These are phyloP conservation scores for Calocybe indica DNA, from an alignment of 768 basidiomycete genomes.

Conservation along the genomic window DNA sequence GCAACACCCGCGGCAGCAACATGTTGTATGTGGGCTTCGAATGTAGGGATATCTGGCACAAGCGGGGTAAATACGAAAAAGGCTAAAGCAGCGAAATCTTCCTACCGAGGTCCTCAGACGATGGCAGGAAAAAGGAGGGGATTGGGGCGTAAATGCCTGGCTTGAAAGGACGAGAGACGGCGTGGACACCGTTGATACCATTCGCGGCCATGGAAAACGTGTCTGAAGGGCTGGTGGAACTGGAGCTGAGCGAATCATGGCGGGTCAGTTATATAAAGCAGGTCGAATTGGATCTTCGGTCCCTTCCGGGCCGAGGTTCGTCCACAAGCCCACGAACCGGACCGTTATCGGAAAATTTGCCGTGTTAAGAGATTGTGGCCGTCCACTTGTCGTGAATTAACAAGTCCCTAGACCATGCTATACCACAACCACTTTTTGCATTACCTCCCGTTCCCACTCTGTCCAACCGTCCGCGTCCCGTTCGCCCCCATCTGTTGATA, in stretches of 20 bases:
- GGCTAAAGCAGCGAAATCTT: conserved; percentile 9
- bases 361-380: background rate
- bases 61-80: conserved; percentile 3
- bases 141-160: conserved; percentile 84
- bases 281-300: conserved; percentile 9
- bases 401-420: conserved; percentile 13
- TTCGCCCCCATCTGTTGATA: conserved; percentile 40
- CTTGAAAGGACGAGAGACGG: conserved; percentile 48
- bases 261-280: conserved; percentile 14
- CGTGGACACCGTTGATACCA: conserved; percentile 26
- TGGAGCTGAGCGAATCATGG: background rate
- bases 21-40: conserved; percentile 60
- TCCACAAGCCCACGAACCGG: conserved; percentile 12
- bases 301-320: conserved; percentile 20
- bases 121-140: conserved; percentile 75
- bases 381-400: background rate
- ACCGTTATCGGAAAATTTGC: conserved; percentile 14
- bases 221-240: background rate
- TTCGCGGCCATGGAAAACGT: conserved; percentile 34
- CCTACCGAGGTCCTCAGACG: conserved; percentile 79
- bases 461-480: conserved; percentile 62
- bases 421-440: conserved; percentile 60
- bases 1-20: conserved; percentile 63
- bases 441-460: conserved; percentile 80
- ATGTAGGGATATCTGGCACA: conserved; percentile 53